Percentiles rank a stretch among this genome's conserved stretches.
Conservation (phyloP, 306 rosid species). For the Hippophae tibetana region DNA sequence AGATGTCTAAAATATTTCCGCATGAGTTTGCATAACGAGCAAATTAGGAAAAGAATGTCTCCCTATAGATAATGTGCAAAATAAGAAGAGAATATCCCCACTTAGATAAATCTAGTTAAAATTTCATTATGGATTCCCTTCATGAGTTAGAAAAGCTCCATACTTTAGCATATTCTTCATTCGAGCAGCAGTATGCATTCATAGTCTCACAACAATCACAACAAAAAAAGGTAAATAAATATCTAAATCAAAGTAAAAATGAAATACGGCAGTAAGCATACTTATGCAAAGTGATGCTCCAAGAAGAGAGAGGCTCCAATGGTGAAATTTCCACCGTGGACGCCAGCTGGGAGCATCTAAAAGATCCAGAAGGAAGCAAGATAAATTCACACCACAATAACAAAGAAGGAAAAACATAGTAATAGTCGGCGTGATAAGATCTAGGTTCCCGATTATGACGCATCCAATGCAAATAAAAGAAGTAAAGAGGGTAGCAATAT, state of each 20-base stretch:
- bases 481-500: conserved; percentile 85
- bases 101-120: background rate
- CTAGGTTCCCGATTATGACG: conserved; percentile 97
- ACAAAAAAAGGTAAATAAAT: conserved; percentile 3
- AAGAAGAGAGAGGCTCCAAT: conserved; percentile 93
- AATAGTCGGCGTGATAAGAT: conserved; percentile 96
- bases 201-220: background rate
- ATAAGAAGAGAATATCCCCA: too few relatives aligned
- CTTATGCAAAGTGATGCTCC: conserved; percentile 94
- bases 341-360: conserved; percentile 99
- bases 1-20: background rate
- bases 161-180: background rate
- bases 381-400: conserved; percentile 92
- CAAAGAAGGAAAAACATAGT: conserved; percentile 98
- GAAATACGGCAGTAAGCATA: conserved; percentile 25
- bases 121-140: background rate
- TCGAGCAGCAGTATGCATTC: background rate
- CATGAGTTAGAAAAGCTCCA: background rate
- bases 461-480: conserved; percentile 79
- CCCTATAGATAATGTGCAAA: background rate
- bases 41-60: background rate
- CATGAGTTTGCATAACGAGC: background rate
- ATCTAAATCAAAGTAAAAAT: conserved; percentile 5
- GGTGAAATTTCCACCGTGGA: conserved; percentile 98
- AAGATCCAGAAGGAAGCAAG: conserved; percentile 99